Percentiles rank a stretch among this genome's conserved stretches.
Conservation (phyloP, 352 stramenopile species). For the Pythium sp. region DNA sequence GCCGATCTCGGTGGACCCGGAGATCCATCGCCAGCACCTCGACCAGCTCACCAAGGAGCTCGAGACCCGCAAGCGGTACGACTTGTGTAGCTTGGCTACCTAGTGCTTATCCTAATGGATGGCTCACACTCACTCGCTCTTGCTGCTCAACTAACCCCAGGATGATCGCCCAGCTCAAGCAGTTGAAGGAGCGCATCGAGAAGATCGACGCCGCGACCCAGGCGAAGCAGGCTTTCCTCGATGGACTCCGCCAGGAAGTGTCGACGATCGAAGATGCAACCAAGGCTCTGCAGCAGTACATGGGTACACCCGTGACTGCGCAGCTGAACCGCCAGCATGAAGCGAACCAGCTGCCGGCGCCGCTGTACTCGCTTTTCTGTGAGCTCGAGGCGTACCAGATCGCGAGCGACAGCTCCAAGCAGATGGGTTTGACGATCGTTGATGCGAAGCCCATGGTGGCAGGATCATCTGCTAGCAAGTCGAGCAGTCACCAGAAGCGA, state of each 20-base stretch:
- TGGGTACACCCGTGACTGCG: slow-evolving; percentile 43
- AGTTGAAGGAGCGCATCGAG: slow-evolving; percentile 60
- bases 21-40: slow-evolving; percentile 58
- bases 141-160: slow-evolving; percentile 17
- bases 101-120: neutral
- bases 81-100: neutral
- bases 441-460: slow-evolving; percentile 26
- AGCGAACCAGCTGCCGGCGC: slow-evolving; percentile 47
- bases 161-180: slow-evolving; percentile 56
- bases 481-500: slow-evolving; percentile 27
- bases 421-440: slow-evolving; percentile 53
- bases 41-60: slow-evolving; percentile 69
- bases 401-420: slow-evolving; percentile 45
- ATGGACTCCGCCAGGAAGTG: slow-evolving; percentile 48
- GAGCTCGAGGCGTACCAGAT: slow-evolving; percentile 70
- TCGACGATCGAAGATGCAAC: slow-evolving; percentile 57
- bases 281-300: slow-evolving; percentile 55
- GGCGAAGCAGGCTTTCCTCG: slow-evolving; percentile 60
- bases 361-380: slow-evolving; percentile 69
- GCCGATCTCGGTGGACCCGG: slow-evolving; percentile 52
- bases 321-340: slow-evolving; percentile 39
- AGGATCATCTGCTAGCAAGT: slow-evolving; percentile 16
- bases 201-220: slow-evolving; percentile 49
- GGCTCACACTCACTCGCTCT: neutral
- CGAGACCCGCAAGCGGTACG: slow-evolving; percentile 53